Conservation (phyloP, 495 filamentous ascomycete genomes). For the Penicillium diatomitis region DNA sequence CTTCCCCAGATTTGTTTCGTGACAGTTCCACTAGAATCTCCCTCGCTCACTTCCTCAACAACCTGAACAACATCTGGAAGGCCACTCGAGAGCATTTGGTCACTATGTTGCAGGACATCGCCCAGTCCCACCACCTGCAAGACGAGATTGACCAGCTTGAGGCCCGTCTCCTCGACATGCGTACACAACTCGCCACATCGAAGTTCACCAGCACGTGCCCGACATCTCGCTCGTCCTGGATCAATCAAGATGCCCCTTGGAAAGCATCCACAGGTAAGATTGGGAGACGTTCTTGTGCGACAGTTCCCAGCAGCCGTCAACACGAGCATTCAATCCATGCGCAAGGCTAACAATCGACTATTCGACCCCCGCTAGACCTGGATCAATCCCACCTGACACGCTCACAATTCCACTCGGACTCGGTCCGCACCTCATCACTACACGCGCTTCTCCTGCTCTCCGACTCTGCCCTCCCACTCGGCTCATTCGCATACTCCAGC, state of each 20-base stretch:
- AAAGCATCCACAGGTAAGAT: slow-evolving; percentile 1
- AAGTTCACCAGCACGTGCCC: slow-evolving; percentile 8
- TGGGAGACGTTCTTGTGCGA: no score
- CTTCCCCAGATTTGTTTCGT: slow-evolving; percentile 1
- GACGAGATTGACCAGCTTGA: slow-evolving; percentile 16
- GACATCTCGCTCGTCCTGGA: slow-evolving; percentile 2
- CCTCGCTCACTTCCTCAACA: no score
- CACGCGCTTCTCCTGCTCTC: slow-evolving; percentile 88
- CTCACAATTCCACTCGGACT: slow-evolving; percentile 8
- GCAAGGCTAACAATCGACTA: not conserved
- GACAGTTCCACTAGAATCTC: no score
- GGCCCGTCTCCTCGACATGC: slow-evolving; percentile 15
- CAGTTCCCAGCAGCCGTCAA: not conserved
- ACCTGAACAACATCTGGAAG: no score
- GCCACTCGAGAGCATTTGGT: no score
- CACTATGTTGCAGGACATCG: slow-evolving; percentile 8
- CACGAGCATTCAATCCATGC: no score
- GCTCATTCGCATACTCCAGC: slow-evolving; percentile 93
- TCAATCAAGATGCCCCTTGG: slow-evolving; percentile 11
- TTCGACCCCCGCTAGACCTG: not conserved
- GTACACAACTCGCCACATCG: slow-evolving; percentile 12
- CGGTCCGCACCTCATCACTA: slow-evolving; percentile 12
- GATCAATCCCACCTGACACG: slow-evolving; percentile 1
- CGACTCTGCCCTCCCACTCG: slow-evolving; percentile 90
- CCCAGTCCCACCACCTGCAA: slow-evolving; percentile 8